Evolutionary conservation across 2,329 filamentous ascomycete species (phyloP).

Genomic region (Dryadomyces sulphureus): DNA sequence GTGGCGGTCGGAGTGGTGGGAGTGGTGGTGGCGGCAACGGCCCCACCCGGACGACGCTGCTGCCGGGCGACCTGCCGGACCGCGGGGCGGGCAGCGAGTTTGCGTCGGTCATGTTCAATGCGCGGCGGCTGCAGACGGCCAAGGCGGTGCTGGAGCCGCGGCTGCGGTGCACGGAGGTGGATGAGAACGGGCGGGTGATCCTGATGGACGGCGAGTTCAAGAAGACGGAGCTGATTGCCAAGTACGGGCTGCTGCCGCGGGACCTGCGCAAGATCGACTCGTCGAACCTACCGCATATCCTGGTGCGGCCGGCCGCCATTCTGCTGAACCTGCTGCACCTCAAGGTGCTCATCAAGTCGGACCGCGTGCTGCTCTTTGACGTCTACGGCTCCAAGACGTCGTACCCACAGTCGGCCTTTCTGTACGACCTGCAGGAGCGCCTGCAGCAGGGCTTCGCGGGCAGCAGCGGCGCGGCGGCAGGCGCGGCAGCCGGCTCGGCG

Average conservation of each 20-base stretch:
- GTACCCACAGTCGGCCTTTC: conserved; percentile 91
- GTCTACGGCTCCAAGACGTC: conserved; percentile 90
- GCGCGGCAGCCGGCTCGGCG: background rate
- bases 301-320: conserved; percentile 84
- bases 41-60: conserved; percentile 27
- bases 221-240: conserved; percentile 93
- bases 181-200: conserved; percentile 82
- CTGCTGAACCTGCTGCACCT: conserved; percentile 93
- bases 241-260: conserved; percentile 86
- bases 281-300: conserved; percentile 85
- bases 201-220: conserved; percentile 92
- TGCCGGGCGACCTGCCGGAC: conserved; percentile 43
- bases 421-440: conserved; percentile 93
- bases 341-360: conserved; percentile 85
- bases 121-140: conserved; percentile 53
- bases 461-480: background rate
- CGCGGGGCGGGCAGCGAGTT: conserved; percentile 18
- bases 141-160: conserved; percentile 76
- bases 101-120: conserved; percentile 16
- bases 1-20: conserved; percentile 10
- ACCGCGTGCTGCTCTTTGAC: conserved; percentile 85
- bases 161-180: conserved; percentile 86
- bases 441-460: conserved; percentile 56
- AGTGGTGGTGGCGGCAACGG: too few species aligned
- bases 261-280: conserved; percentile 97